Percentiles rank a stretch among this genome's conserved stretches.
phyloP scores from a whole-genome alignment of 2,329 filamentous ascomycete species.

The Pseudogymnoascus destructans region DNA sequence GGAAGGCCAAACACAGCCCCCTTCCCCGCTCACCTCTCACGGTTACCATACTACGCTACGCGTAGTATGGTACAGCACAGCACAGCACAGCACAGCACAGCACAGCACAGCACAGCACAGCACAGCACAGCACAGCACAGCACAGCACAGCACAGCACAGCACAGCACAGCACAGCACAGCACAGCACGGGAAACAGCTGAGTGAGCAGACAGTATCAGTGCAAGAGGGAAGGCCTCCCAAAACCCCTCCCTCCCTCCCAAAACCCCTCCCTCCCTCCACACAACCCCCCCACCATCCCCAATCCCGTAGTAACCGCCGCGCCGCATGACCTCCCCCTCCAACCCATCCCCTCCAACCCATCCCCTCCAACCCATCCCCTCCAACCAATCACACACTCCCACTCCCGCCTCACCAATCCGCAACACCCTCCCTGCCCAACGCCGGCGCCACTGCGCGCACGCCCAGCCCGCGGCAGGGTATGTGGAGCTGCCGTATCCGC shows the following conservation, averaged over 20 bases:
- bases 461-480: neutral
- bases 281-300: neutral
- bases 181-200: too few relatives aligned
- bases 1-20: neutral
- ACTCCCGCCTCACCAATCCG: too few relatives aligned
- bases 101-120: too few relatives aligned
- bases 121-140: too few relatives aligned
- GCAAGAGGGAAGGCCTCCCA: neutral
- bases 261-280: neutral
- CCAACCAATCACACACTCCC: neutral
- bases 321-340: neutral
- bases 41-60: too few relatives aligned
- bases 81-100: too few relatives aligned
- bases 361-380: neutral
- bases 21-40: neutral
- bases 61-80: too few relatives aligned
- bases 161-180: too few relatives aligned
- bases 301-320: neutral
- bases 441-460: neutral
- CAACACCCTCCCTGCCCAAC: neutral
- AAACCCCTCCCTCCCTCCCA: neutral
- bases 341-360: neutral
- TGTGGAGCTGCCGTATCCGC: neutral
- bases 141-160: too few relatives aligned
- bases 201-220: too few relatives aligned